These are phyloP conservation scores for Tetramitus jugosus DNA, from an alignment of 208 protist species.

Conservation along the genomic window DNA sequence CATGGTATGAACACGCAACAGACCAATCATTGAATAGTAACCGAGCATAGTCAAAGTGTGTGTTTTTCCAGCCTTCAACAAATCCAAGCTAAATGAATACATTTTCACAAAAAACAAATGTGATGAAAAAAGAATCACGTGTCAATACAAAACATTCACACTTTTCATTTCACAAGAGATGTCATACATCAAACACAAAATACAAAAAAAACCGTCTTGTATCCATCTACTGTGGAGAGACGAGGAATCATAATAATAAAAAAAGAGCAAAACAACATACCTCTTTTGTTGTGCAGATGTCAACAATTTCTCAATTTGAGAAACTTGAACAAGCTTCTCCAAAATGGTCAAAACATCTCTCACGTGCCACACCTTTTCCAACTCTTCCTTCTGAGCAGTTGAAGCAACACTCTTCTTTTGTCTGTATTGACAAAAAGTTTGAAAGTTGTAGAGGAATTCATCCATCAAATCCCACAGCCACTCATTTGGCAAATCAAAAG, in stretches of 20 bases:
- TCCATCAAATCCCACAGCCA: constrained; percentile 79
- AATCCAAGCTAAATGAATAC: too few relatives aligned
- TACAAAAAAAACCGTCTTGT: too few relatives aligned
- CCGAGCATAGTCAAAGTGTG: constrained; percentile 41
- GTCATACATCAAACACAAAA: too few relatives aligned
- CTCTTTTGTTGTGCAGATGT: too few relatives aligned
- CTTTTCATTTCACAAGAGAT: too few relatives aligned
- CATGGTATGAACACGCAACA: constrained; percentile 56
- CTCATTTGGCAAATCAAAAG: constrained; percentile 51
- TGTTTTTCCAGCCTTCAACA: constrained; percentile 14
- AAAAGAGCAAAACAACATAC: too few relatives aligned
- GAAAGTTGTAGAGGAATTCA: constrained; percentile 76
- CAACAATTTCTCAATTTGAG: too few relatives aligned
- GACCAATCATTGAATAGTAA: constrained; percentile 58
- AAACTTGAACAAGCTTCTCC: constrained; percentile 37
- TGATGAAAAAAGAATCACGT: too few relatives aligned
- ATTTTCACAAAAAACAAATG: too few relatives aligned
- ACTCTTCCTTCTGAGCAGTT: not conserved
- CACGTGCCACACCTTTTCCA: constrained; percentile 40
- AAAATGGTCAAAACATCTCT: constrained; percentile 42
- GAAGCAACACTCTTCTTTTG: constrained; percentile 19
- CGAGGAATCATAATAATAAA: too few relatives aligned
- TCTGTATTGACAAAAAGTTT: constrained; percentile 51
- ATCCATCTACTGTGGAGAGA: too few relatives aligned
- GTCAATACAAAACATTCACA: too few relatives aligned